A percentile compares a stretch with the other conserved stretches of the same genome.
Evolutionary conservation across 1,284 basidiomycete genomes (phyloP).

Genomic region (Psilocybe mexicana): DNA sequence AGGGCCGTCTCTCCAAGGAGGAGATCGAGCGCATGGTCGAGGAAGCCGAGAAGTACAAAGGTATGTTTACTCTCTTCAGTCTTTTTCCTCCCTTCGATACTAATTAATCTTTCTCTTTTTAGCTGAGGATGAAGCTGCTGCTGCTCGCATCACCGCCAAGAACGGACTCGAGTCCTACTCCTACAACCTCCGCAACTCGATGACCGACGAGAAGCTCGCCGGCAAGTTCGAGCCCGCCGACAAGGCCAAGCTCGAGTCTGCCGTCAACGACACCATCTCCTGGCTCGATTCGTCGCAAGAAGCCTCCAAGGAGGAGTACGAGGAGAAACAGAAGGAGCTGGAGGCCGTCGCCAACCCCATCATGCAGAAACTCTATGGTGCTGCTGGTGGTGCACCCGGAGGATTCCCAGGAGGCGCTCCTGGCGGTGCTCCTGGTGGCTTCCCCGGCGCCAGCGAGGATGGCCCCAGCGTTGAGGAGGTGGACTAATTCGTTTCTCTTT

Average conservation of each 20-base stretch:
- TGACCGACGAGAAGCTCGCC: constrained; percentile 82
- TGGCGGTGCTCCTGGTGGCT: constrained; percentile 60
- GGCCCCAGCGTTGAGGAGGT: constrained; percentile 91
- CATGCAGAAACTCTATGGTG: constrained; percentile 90
- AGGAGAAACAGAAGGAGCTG: constrained; percentile 94
- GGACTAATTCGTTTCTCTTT: constrained; percentile 47
- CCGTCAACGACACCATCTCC: constrained; percentile 84
- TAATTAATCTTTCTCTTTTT: constrained; percentile 24
- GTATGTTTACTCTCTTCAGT: constrained; percentile 33
- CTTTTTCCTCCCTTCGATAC: constrained; percentile 23
- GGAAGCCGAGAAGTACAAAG: constrained; percentile 92
- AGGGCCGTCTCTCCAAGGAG: constrained; percentile 97
- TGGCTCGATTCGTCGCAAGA: constrained; percentile 92
- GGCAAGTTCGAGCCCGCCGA: constrained; percentile 89
- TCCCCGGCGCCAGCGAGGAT: constrained; percentile 61
- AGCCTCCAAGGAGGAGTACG: constrained; percentile 95
- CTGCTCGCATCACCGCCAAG: constrained; percentile 85
- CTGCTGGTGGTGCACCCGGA: constrained; percentile 64
- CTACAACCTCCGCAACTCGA: constrained; percentile 94
- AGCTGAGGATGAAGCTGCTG: constrained; percentile 81
- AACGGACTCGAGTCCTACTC: constrained; percentile 91
- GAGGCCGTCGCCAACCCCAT: constrained; percentile 91
- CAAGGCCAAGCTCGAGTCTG: constrained; percentile 84
- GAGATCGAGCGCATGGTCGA: constrained; percentile 97
- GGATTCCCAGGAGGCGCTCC: constrained; percentile 47